A percentile compares a stretch with the other conserved stretches of the same genome.
These are phyloP conservation scores for Salix arbutifolia DNA, from an alignment of 345 rosid species.

Conservation along the genomic window DNA sequence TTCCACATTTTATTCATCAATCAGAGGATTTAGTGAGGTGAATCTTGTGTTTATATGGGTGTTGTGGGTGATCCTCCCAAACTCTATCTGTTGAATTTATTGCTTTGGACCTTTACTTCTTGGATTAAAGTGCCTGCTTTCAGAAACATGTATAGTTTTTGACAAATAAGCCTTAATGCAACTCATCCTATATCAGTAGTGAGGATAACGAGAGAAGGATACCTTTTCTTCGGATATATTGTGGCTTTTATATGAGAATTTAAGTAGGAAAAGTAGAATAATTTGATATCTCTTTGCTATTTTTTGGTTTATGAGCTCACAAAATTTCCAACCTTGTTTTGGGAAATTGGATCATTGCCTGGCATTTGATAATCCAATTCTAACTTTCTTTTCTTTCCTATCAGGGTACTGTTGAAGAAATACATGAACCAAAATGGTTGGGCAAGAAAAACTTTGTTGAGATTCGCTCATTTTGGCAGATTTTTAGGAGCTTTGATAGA, in stretches of 20 bases:
- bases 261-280: not conserved
- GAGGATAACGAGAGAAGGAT: not conserved
- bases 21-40: not conserved
- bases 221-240: not conserved
- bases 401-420: constrained; percentile 49
- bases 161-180: not conserved
- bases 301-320: not conserved
- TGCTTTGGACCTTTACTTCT: not conserved
- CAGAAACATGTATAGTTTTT: not conserved
- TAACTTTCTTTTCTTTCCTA: constrained; percentile 10
- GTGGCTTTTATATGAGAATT: not conserved
- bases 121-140: not conserved
- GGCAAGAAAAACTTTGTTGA: constrained; percentile 94
- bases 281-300: not conserved
- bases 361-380: not conserved
- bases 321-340: not conserved
- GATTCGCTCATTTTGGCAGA: constrained; percentile 93
- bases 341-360: not conserved
- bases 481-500: constrained; percentile 93
- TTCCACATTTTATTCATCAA: not conserved
- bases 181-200: not conserved
- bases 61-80: not conserved
- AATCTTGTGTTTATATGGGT: not conserved
- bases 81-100: not conserved
- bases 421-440: constrained; percentile 51